Evolutionary conservation across 345 rosid genomes (phyloP).

Genomic region (Melaleuca quinquenervia): DNA sequence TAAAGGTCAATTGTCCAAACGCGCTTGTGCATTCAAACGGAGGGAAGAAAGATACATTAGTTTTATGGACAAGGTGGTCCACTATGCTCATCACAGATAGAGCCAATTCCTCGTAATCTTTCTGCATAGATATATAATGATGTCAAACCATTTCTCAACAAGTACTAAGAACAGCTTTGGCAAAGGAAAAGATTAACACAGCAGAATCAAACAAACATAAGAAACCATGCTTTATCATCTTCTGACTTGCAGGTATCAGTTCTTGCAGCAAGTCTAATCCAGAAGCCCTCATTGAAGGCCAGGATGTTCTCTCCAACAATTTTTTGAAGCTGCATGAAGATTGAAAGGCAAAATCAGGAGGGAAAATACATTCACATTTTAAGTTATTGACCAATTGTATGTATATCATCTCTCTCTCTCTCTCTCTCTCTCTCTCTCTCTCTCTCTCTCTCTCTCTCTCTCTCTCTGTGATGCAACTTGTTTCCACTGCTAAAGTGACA

Average conservation of each 20-base stretch:
- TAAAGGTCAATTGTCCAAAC: not conserved
- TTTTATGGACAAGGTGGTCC: constrained; percentile 71
- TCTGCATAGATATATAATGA: constrained; percentile 34
- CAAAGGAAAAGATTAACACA: constrained; percentile 4
- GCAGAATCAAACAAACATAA: constrained; percentile 18
- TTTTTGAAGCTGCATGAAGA: constrained; percentile 57
- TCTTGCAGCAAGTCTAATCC: constrained; percentile 88
- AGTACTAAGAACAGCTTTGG: not conserved
- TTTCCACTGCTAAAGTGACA: too few relatives aligned
- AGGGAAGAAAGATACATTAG: constrained; percentile 35
- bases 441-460: not conserved
- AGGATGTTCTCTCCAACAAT: constrained; percentile 80
- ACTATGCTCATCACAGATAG: constrained; percentile 69
- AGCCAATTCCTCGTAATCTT: constrained; percentile 89
- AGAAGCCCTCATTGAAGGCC: constrained; percentile 73
- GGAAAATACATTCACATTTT: not conserved
- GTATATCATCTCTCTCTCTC: not conserved
- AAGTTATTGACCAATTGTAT: not conserved
- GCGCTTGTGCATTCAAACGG: not conserved
- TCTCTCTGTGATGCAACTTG: too few relatives aligned
- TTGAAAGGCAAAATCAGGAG: not conserved
- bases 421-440: too few relatives aligned
- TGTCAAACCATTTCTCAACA: constrained; percentile 1
- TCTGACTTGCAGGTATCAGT: constrained; percentile 78
- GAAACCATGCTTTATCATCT: constrained; percentile 76